Evolutionary conservation across 148 eudicot species (phyloP).

Genomic region (Polygonum maritimum): DNA sequence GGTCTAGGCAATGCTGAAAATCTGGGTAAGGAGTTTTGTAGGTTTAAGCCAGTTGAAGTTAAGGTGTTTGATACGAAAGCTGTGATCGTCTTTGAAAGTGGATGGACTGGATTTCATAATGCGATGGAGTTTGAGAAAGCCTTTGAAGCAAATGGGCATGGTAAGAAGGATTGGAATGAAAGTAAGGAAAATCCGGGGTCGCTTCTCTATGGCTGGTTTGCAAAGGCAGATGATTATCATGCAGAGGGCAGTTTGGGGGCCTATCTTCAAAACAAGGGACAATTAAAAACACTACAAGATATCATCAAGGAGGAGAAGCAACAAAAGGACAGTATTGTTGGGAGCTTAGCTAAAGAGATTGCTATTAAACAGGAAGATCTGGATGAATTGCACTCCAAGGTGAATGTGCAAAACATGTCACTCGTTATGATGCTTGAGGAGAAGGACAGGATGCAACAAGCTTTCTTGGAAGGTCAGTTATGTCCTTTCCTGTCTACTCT

Average conservation of each 20-base stretch:
- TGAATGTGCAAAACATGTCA: constrained; percentile 44
- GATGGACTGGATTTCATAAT: constrained; percentile 54
- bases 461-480: constrained; percentile 44
- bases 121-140: constrained; percentile 68
- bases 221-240: constrained; percentile 54
- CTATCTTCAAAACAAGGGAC: constrained; percentile 41
- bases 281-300: constrained; percentile 49
- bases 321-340: constrained; percentile 26
- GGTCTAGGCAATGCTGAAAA: constrained; percentile 20
- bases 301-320: constrained; percentile 32
- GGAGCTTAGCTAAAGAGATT: constrained; percentile 36
- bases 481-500: background rate
- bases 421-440: constrained; percentile 48
- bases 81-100: constrained; percentile 46
- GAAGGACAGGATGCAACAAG: constrained; percentile 44
- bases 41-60: constrained; percentile 47
- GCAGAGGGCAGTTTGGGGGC: constrained; percentile 46
- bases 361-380: constrained; percentile 37
- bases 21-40: constrained; percentile 36
- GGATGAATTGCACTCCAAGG: constrained; percentile 40
- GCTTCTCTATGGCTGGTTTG: constrained; percentile 72
- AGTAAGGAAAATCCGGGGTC: constrained; percentile 21
- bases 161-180: constrained; percentile 58
- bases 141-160: constrained; percentile 42
- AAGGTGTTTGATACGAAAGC: constrained; percentile 39